Evolutionary conservation across 768 basidiomycete species (phyloP), one percentile per base, ranked within the genome.

Genomic region (Dendrothele bispora): DNA sequence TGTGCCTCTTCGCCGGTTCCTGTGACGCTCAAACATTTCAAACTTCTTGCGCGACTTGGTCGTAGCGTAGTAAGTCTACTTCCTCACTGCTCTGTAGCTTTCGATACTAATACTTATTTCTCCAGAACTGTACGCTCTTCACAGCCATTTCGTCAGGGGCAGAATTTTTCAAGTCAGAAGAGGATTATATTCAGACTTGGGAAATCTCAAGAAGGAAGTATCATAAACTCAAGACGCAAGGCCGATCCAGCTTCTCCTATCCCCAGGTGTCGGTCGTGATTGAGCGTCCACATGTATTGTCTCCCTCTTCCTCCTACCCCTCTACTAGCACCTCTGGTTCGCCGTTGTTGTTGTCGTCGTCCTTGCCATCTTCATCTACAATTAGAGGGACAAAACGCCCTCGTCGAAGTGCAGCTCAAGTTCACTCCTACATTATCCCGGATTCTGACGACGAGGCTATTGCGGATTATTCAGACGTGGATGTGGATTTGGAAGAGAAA

Each of bases 21-120:
- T 18, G 59, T 89, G 26, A 90, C 88, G 5, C 66, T 91, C 42
- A 82, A 86, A 57, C 87, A 88, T 57, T 91, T 91, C 67, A 78
- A 82, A 59, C 58, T 85, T n/a, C 72, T 91, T 39, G 87, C 87
- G 3, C 78, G 74, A 36, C 65, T 91, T 15, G 86, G 86, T 17
- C 74, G 73, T 50, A 65, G 73, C 24, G 79, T 83, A 7, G 84
- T 84, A 58, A 57, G 84, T 63, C 29, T 43, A n/a, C 20, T 28
- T 18, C 20, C 14, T n/a, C 32, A 10, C 28, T 34, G 27, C 27
- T 11, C 3, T 18, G 20, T 24, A 41, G 20, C 17, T 17, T 43
- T 11, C 20, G 32, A 10, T 11, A 32, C 39, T 17, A 27, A 37
- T 39, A 34, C 8, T 38, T 24, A 43, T 42, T 34, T 12, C 28